Evolutionary conservation across 768 basidiomycete species (phyloP), one percentile per base, ranked within the genome.

Genomic region (Xerocomellus intermedius): DNA sequence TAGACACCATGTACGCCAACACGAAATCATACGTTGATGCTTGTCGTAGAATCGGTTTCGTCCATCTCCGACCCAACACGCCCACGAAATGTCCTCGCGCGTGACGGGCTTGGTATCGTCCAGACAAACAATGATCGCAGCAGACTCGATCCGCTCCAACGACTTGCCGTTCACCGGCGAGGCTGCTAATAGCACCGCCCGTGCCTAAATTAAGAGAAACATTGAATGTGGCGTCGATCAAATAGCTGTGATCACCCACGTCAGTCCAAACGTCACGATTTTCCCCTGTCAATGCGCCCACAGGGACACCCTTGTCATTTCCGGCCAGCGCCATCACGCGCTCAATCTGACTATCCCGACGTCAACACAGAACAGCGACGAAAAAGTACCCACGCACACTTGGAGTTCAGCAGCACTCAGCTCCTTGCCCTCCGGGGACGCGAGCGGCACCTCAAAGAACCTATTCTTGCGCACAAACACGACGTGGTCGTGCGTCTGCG

Each of bases 1-100:
- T 50, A 50, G n/a, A 30, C 55, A n/a, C 2, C 54, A 41, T 28
- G 12, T 42, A 28, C 13, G 30, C 35, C 14, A 19, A 30, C 28
- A 50, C 4, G 26, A 17, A 41, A 22, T 43, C 87, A 33, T 68
- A 94, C 92, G 65, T 67, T 98, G 91, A 67, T 98, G 96, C 73
- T 99, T 99, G 77, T 98, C 97, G 67, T 87, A 98, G 79, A 89
- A 99, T 56, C 96, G 77, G 70, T 96, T 97, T 47, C 85, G 77
- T 22, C 93, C 95, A 61, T 96, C 82, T 32, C 94, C 96, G 22
- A 86, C 86, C 94, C 96, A 98, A 46, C 84, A 83, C 19, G 74
- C 77, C 86, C 89, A 89, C 52, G 89, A 89, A 13, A 89, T 78
- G 28, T 91, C 85, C 60, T 96, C 90, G 38, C 92, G 79, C 6